Evolutionary conservation across 495 filamentous ascomycete species (phyloP), one percentile per base, ranked within the genome.

Genomic region (Daldinia loculata): DNA sequence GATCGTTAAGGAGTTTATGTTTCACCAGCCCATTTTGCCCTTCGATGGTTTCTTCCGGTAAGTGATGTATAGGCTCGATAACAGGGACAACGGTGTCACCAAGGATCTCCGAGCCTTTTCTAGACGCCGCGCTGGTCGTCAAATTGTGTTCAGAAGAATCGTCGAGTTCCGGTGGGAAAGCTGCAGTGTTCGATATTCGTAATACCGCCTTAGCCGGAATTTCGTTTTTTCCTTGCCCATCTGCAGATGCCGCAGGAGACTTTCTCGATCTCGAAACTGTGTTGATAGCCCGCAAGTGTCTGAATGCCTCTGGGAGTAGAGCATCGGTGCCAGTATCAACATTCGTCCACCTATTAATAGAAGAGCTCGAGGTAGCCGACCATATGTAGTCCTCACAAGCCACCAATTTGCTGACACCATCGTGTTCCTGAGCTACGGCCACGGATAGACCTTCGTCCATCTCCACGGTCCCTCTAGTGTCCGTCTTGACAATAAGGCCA

Each of bases 1-100:
- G 84, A 76, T 99, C 95, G 82, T 97, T 98, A 34, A 99, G 80
- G 74, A 98, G 86, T 72, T 91, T 87, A 78, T 97, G 91, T 78
- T 98, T 99, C 71, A 98, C 94, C 64, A 99, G 79, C 6, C 95
- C 95, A 81, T 97, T 93, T 75, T 97, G 95, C 3, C 95, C 96
- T 78, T 97, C 93, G 55, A 98, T 94, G 2, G 93, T 91, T 77
- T 96, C 90, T 61, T 92, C 89, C 5, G 94, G 92, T 63, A 92
- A 77, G n/a, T 88, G 84, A 66, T 93, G 87, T 58, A 92, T 84
- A 6, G 93, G 92, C 56, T 90, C 82, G 14, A 89, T 84, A 8
- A 84, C 70, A 17, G 82, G 85, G 36, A 84, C 76, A 19, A 87
- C 87, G 61, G 84, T 77, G 24, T 93, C 91, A n/a, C 86, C 66